phyloP scores from a whole-genome alignment of 129 eudicot species.

The Solidago caesia region DNA sequence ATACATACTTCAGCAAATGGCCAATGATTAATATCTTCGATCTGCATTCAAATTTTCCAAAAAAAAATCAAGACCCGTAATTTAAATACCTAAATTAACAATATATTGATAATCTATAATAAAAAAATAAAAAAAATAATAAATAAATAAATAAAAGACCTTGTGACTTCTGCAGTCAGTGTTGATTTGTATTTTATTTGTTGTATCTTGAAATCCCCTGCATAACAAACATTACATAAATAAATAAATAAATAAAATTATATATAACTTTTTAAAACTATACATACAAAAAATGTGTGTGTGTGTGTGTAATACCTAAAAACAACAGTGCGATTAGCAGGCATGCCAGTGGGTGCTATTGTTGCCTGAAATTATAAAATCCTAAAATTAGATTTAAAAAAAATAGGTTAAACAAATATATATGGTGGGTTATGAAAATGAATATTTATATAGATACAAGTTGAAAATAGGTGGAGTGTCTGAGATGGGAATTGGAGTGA shows the following conservation, averaged over 20 bases:
- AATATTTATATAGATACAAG: conserved; percentile 38
- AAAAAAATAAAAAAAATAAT: background rate
- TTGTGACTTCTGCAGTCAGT: conserved; percentile 76
- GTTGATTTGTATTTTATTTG: conserved; percentile 76
- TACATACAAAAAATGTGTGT: background rate
- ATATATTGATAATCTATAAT: background rate
- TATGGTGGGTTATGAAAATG: background rate
- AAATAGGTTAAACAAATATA: background rate
- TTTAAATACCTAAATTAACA: conserved; percentile 17
- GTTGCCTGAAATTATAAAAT: conserved; percentile 61
- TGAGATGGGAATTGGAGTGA: conserved; percentile 59
- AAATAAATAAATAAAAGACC: conserved; percentile 29
- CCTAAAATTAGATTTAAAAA: background rate
- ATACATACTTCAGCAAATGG: conserved; percentile 82
- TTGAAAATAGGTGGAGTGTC: conserved; percentile 75
- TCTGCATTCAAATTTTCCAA: conserved; percentile 46
- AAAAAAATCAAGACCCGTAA: conserved; percentile 12
- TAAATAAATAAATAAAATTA: background rate
- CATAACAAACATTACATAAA: conserved; percentile 18
- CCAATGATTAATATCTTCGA: conserved; percentile 82
- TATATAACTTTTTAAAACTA: background rate
- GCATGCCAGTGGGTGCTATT: conserved; percentile 61
- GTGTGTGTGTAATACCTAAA: conserved; percentile 56
- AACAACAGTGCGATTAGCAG: conserved; percentile 94
- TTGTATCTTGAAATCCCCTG: conserved; percentile 78